Evolutionary conservation across 305 asterid species (phyloP), one percentile per base, ranked within the genome.

Genomic region (Fraxinus dipetala): DNA sequence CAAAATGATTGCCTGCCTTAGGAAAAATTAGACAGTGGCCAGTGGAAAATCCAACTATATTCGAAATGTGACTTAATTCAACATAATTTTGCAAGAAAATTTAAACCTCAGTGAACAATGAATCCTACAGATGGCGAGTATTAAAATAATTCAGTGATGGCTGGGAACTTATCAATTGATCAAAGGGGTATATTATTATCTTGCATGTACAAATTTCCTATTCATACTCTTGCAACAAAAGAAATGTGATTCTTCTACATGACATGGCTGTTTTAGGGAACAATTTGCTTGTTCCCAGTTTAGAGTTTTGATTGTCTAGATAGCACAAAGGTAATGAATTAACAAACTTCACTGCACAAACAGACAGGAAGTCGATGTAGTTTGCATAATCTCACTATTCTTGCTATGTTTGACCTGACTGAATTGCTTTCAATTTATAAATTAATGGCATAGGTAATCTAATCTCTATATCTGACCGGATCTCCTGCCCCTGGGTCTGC

Each of bases 281-380:
- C 78, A 67, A 48, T 54, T 40, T 26, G 77, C 78, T 35, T 24
- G 72, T 40, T 78, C 61, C 54, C 82, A 76, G 74, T 79, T n/a
- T 26, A 69, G 75, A 69, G 75, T 69, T 69, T 28, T 38, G 73
- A 65, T 28, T 38, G 75, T 20, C 56, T 24, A 36, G 45, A 28
- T 78, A 34, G 32, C 22, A 79, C 81, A 72, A 54, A 54, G 40
- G 70, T 48, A 24, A 10, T 10, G 45, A 28, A 45, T 72, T 32
- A 38, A 76, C 36, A 56, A 28, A 40, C 59, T 72, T 56, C 56
- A 22, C 67, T 80, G 63, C 61, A 63, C 78, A 72, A 26, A 24
- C 18, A 7, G 31, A 26, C 38, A 59, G 69, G 59, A 80, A 61
- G 72, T 2, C 32, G 9, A 61, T 61, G 70, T 5, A 11, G 4